These are phyloP conservation scores for Fraxinus excelsior DNA, from an alignment of 257 asterid species.

Conservation along the genomic window DNA sequence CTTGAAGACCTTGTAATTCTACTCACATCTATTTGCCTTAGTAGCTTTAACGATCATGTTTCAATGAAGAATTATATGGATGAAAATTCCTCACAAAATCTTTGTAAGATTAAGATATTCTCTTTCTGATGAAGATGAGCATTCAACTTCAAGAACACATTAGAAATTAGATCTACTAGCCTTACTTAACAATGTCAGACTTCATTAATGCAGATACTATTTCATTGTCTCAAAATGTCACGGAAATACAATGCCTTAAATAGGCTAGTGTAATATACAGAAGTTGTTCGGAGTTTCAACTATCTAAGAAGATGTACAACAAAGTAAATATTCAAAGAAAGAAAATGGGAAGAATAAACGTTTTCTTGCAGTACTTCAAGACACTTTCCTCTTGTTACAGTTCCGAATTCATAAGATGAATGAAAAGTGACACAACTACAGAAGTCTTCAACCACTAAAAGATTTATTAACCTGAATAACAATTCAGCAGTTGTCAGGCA, in stretches of 20 bases:
- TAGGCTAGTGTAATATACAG: not conserved
- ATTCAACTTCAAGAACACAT: not conserved
- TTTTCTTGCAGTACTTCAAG: too few species aligned
- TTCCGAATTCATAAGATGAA: too few species aligned
- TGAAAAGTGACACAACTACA: too few species aligned
- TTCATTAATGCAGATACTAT: not conserved
- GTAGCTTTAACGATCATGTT: not conserved
- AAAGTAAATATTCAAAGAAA: not conserved
- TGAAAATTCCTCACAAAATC: constrained; percentile 6
- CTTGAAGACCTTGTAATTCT: not conserved
- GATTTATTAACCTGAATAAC: too few species aligned
- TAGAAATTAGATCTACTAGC: not conserved
- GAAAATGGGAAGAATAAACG: too few species aligned
- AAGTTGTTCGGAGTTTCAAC: not conserved
- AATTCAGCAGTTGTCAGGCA: too few species aligned
- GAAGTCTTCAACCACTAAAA: too few species aligned
- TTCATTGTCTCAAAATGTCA: constrained; percentile 11
- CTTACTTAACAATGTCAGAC: too few species aligned
- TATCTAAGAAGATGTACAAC: not conserved
- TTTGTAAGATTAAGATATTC: not conserved
- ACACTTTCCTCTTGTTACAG: too few species aligned
- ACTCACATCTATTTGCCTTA: not conserved
- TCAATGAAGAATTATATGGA: constrained; percentile 8
- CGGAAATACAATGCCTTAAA: not conserved
- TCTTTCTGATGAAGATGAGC: not conserved